Base-by-base conservation (phyloP, 768 basidiomycete genomes). In the Suillus subluteus region DNA sequence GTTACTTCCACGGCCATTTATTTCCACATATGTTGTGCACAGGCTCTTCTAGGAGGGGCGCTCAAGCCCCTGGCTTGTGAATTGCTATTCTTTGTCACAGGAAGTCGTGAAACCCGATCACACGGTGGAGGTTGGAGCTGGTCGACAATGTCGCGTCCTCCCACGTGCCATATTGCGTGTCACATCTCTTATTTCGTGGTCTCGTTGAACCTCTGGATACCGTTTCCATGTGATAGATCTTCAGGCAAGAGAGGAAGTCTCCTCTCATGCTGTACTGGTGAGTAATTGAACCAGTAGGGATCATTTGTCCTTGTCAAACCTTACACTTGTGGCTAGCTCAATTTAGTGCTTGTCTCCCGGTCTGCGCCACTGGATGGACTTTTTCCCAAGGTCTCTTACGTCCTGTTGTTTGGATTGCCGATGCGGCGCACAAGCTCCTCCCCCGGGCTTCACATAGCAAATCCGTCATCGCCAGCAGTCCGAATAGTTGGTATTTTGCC, bases 291-390 rank as follows among this genome's bases (percentile, higher is more conserved):
- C 9, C 37, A 37, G 37, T 35, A 35, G 52, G 23, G 54, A 63
- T n/a, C 55, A 71, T 71, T 73, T 67, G 72, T 62, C 67, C 68
- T 76, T 61, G 62, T 11, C 62, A 30, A 68, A 68, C 48, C 65
- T 68, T 61, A 68, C 21, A 26, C 23, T 4, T 6, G 35, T 56
- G 32, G 41, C 62, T 52, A 46, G 56, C 40, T 43, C 58, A 30
- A 56, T 50, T 35, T 48, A 54, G 44, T 54, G 26, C 46, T n/a
- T 26, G 54, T 37, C 63, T 37, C 40, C 48, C 12, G 2, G 23
- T 38, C 21, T 62, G 67, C 15, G 65, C 70, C 70, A 72, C 73
- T 64, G 66, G 65, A 54, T 61, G 50, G 30, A 2, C n/a, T 21
- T 62, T 72, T 72, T 70, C 67, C 67, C 67, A 67, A 63, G 55